These are phyloP conservation scores for Eucalyptus pumila DNA, from an alignment of 345 rosid species.

Conservation along the genomic window DNA sequence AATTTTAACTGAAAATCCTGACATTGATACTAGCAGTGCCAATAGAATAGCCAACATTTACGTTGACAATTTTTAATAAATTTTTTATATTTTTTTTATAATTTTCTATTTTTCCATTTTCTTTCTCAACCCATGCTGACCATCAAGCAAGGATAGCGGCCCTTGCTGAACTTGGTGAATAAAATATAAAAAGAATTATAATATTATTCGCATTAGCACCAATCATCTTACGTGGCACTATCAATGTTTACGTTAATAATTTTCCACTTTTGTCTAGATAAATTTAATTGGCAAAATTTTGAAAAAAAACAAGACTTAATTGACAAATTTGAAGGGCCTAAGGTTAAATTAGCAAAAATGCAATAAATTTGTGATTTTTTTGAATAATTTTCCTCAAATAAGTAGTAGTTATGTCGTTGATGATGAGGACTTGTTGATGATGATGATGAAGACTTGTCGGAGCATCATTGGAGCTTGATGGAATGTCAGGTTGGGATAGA, in stretches of 20 bases:
- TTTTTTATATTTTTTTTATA: too few relatives aligned
- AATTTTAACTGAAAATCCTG: fast-evolving
- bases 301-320: too few relatives aligned
- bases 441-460: fast-evolving
- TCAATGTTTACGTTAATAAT: fast-evolving
- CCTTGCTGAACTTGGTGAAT: fast-evolving
- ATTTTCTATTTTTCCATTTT: too few relatives aligned
- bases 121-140: too few relatives aligned
- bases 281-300: too few relatives aligned
- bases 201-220: too few relatives aligned
- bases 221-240: fast-evolving
- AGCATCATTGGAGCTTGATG: fast-evolving
- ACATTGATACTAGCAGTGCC: fast-evolving
- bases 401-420: fast-evolving
- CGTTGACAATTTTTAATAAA: too few relatives aligned
- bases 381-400: too few relatives aligned
- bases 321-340: fast-evolving
- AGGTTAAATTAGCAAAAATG: fast-evolving
- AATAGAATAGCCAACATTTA: fast-evolving
- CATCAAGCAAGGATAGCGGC: fast-evolving
- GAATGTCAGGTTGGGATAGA: fast-evolving
- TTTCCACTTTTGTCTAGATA: too few relatives aligned
- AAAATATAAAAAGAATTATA: too few relatives aligned
- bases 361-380: too few relatives aligned
- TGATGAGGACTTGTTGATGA: fast-evolving